Evolutionary conservation across 495 filamentous ascomycete genomes (phyloP), one percentile per base, ranked within the genome.

Genomic region (Xylaria longipes): DNA sequence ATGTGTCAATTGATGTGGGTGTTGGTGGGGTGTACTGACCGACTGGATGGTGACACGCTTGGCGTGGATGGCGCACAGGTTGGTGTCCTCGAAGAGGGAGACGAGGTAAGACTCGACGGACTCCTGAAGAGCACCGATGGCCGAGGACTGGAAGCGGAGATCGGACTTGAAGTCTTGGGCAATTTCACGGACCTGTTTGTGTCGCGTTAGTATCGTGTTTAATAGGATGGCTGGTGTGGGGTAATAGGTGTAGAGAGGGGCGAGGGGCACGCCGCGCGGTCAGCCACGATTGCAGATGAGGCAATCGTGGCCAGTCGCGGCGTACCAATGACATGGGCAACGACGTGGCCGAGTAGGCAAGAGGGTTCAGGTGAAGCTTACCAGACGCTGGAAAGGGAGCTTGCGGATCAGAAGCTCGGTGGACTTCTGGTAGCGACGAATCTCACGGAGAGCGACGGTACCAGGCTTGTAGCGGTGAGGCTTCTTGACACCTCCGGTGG

Each of bases 361-460:
- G 41, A 50, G 8, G 50, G 29, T 22, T 11, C 17, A 27, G 20
- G 56, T 33, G 29, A 27, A 33, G 82, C 84, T 81, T 84, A 86
- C 96, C 81, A 99, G 89, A 88, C 96, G 97, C 91, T 99, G 96
- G 93, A 99, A 99, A 82, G 96, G 96, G 78, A 99, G 94, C 94
- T 99, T 99, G 91, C 96, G 96, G 91, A 99, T 99, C 79, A 99
- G 85, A 72, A 99, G 95, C 93, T 99, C 96, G 80, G 96, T 99
- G 77, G 94, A 97, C 91, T 99, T 99, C 91, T 99, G 96, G 91
- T 99, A 99, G 82, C 96, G 96, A 95, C 96, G 97, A 84, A 99
- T 99, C 89, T 99, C 96, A 95, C 96, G 96, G 79, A 99, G 96
- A 95, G 96, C 96, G 92, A 99, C 96, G 88, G 96, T 99, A 95